A percentile compares a stretch with the other conserved stretches of the same genome.
phyloP scores from a whole-genome alignment of 805 yeast genomes.

The Hanseniaspora guilliermondii region DNA sequence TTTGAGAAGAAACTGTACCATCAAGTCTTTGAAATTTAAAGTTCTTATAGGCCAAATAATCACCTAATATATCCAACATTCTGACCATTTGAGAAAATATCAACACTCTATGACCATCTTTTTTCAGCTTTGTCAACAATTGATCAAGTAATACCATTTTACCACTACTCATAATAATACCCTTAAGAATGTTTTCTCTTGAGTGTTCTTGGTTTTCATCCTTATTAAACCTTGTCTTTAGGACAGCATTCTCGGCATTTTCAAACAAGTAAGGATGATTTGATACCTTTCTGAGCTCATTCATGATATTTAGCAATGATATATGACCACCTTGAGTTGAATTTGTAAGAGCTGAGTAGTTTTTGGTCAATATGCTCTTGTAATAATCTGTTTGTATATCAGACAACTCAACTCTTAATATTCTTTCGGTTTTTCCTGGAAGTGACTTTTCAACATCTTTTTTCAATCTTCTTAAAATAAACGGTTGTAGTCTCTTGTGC shows the following conservation, averaged over 20 bases:
- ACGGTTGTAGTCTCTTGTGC: conserved; percentile 79
- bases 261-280: conserved; percentile 95
- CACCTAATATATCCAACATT: conserved; percentile 89
- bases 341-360: conserved; percentile 80
- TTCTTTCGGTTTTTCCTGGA: conserved; percentile 92
- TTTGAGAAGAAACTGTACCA: conserved; percentile 91
- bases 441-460: conserved; percentile 95
- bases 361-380: conserved; percentile 82
- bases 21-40: conserved; percentile 83
- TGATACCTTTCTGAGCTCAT: conserved; percentile 90
- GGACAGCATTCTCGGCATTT: conserved; percentile 74
- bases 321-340: conserved; percentile 70
- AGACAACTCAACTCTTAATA: conserved; percentile 84
- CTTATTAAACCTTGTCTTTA: conserved; percentile 43
- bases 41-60: conserved; percentile 78
- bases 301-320: conserved; percentile 81
- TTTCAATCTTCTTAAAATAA: conserved; percentile 80
- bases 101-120: conserved; percentile 92
- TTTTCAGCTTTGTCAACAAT: conserved; percentile 63
- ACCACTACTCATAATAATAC: conserved; percentile 94
- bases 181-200: conserved; percentile 72
- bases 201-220: conserved; percentile 34
- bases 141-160: conserved; percentile 95
- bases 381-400: conserved; percentile 93
- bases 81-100: conserved; percentile 97